Percentiles rank a stretch among this genome's conserved stretches.
These are phyloP conservation scores for Penicillium turbatum DNA, from an alignment of 495 filamentous ascomycete genomes.

Conservation along the genomic window DNA sequence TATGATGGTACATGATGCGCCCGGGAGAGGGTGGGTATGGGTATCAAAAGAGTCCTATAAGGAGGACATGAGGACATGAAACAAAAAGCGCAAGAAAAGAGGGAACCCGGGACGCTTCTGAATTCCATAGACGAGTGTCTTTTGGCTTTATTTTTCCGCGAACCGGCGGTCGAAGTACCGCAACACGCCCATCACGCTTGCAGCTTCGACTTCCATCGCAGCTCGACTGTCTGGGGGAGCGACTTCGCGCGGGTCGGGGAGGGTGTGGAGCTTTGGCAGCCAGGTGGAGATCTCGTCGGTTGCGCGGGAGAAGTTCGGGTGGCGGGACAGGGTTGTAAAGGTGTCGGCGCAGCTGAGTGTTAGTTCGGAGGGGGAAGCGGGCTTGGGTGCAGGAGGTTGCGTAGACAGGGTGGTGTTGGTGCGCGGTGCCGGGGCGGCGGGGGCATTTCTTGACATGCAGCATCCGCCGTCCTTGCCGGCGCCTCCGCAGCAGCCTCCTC, in stretches of 20 bases:
- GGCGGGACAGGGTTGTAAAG: constrained; percentile 75
- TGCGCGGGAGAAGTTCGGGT: constrained; percentile 73
- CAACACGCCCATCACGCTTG: constrained; percentile 80
- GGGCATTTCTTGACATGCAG: constrained; percentile 38
- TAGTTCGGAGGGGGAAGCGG: constrained; percentile 28
- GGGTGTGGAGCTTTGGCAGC: constrained; percentile 67
- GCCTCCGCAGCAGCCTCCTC: constrained; percentile 50
- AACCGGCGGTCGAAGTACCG: constrained; percentile 81
- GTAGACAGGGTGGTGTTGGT: constrained; percentile 26
- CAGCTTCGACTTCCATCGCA: constrained; percentile 77
- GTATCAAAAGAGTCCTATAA: constrained; percentile 34
- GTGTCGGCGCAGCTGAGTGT: constrained; percentile 69
- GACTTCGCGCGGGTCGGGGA: constrained; percentile 42
- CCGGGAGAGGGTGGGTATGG: constrained; percentile 30
- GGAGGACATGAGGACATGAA: constrained; percentile 10
- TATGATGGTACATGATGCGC: constrained; percentile 29
- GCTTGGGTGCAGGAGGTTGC: constrained; percentile 25
- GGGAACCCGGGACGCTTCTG: not conserved
- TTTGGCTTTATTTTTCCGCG: constrained; percentile 36
- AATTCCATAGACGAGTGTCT: not conserved
- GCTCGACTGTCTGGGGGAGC: constrained; percentile 39
- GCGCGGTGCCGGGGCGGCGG: constrained; percentile 25
- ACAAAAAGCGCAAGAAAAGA: constrained; percentile 21
- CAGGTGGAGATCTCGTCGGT: constrained; percentile 69
- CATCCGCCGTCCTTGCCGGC: constrained; percentile 50